Evolutionary conservation across 208 protist species (phyloP).

Genomic region (Acanthamoeba rhysodes): DNA sequence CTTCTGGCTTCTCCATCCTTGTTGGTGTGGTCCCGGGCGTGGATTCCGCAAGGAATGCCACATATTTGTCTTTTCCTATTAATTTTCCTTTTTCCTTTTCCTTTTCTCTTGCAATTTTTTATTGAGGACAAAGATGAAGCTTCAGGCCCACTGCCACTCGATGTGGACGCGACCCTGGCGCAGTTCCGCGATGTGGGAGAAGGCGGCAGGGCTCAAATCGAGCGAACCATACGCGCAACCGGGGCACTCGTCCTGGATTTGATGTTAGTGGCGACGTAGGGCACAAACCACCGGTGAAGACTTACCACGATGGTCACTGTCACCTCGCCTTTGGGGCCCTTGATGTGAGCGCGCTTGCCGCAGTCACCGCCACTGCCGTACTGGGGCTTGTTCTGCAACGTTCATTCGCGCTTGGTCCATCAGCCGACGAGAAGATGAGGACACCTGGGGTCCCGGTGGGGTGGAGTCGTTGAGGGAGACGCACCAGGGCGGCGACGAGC

Average conservation of each 20-base stretch:
- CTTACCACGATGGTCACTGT: slow-evolving; percentile 67
- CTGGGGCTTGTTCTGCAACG: slow-evolving; percentile 55
- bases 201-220: slow-evolving; percentile 72
- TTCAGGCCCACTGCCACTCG: slow-evolving; percentile 46
- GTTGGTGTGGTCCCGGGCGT: no score
- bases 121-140: no score
- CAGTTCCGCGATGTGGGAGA: slow-evolving; percentile 50
- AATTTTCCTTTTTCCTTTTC: no score
- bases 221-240: slow-evolving; percentile 32
- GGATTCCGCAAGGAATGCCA: no score
- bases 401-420: background rate
- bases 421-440: background rate
- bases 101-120: no score
- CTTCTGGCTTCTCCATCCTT: no score
- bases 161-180: slow-evolving; percentile 65
- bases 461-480: no score
- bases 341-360: slow-evolving; percentile 39
- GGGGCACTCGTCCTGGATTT: slow-evolving; percentile 64
- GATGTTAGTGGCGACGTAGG: no score
- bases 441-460: no score
- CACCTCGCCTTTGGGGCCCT: slow-evolving; percentile 56
- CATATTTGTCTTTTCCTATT: no score
- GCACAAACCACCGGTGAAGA: no score
- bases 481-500: background rate
- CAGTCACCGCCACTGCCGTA: slow-evolving; percentile 8